Evolutionary conservation across 2,329 filamentous ascomycete genomes (phyloP), one percentile per base, ranked within the genome.

Genomic region (Stachybotrys echinatus): DNA sequence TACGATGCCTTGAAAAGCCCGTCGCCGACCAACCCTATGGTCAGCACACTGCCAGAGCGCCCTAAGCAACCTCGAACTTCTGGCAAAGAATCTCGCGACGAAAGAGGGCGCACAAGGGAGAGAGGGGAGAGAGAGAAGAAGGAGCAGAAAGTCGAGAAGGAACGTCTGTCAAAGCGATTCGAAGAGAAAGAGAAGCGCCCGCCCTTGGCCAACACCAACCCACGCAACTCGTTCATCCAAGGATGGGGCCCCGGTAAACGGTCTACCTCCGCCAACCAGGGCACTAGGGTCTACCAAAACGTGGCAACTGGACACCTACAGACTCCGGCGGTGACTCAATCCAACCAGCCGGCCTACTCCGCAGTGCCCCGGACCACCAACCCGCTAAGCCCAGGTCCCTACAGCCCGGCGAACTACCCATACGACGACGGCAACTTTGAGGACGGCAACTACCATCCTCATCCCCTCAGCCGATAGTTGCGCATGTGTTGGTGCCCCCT

Each of bases 151-250:
- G 61, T 58, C 23, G 64, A 66, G 47, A 68, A 67, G 55, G 65
- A 67, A 44, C 68, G 69, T 17, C 61, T 72, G 48, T 65, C 64
- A 23, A 61, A 60, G 49, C 66, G 69, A 23, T 71, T 72, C 52
- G 69, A 69, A 27, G 69, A 69, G 27, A 64, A 69, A 48, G 60
- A 59, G 42, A 34, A 34, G 27, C 65, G 65, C 19, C 50, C 59
- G 45, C 55, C 54, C 48, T 56, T 23, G 47, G 27, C 27, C 10
- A 50, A 12, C 53, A 55, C 50, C 49, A 50, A 12, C 53, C 65
- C 61, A 43, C 62, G 62, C 42, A 54, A 61, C 50, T 68, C 65
- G 62, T 69, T 64, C 59, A 62, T 66, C 22, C 65, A 69, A 45
- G 56, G 55, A 42, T 65, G 62, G 64, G 62, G 65, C 52, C 61